Evolutionary conservation across 306 rosid genomes (phyloP), one percentile per base, ranked within the genome.

Genomic region (Sindora glabra): DNA sequence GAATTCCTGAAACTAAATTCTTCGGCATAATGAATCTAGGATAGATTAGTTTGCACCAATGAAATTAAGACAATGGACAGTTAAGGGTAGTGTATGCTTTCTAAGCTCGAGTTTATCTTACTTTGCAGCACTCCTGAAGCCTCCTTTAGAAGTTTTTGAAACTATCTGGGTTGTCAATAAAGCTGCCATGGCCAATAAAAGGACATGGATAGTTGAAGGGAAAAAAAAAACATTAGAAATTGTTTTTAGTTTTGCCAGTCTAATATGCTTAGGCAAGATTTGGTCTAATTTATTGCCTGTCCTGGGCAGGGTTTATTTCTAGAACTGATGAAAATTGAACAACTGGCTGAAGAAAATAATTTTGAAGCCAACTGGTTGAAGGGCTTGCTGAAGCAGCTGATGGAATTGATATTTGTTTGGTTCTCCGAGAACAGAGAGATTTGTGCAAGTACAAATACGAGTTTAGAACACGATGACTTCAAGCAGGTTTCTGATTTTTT

Each of bases 351-450:
- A 51, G 80, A 71, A 29, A 50, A 65, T 52, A 68, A 58, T 70
- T 80, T 85, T 40, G 78, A 85, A 56, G 62, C 37, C 56, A 80
- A 80, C 37, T 89, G 96, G 96, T 61, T 89, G 69, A 42, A 68
- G 73, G 81, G 78, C 67, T 72, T 85, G 53, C 41, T 74, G 33
- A 77, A 77, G 74, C 88, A 82, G 56, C 38, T 80, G 48, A 75
- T 82, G 64, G 87, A 80, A 61, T 62, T 59, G 10, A 68, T 62
- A 50, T 82, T 85, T 70, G 65, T 56, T 64, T 83, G 81, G 78
- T 70, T 83, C 69, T 71, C 88, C 48, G 64, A 67, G 27, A 80
- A 82, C 70, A 82, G 69, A 49, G 72, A 72, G 23, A 71, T 68
- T 39, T 38, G 65, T 71, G 65, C 45, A 69, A 49, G 62, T 39